These are phyloP conservation scores for Nicotiana attenuata DNA, from an alignment of 257 asterid genomes.

Conservation along the genomic window DNA sequence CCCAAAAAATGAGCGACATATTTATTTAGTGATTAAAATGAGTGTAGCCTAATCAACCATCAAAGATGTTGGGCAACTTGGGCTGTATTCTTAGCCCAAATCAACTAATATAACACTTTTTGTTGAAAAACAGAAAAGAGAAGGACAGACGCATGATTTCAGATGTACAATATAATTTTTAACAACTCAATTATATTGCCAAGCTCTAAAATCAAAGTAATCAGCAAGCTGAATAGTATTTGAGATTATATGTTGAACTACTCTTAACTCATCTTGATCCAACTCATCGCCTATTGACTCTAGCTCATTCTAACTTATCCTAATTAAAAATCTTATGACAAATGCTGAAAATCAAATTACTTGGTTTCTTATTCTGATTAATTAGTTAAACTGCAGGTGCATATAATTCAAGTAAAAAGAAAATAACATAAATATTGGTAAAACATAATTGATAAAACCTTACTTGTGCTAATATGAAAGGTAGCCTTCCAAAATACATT, in stretches of 20 bases:
- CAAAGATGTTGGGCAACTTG: not conserved
- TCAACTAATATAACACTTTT: not conserved
- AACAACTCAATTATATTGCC: not conserved
- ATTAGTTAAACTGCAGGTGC: not conserved
- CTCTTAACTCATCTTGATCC: not conserved
- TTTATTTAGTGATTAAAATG: too few species aligned
- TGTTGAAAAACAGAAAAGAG: not conserved
- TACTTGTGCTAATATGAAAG: slow-evolving; percentile 56
- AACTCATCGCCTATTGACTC: not conserved
- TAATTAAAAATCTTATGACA: too few species aligned
- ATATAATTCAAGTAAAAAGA: not conserved
- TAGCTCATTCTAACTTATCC: too few species aligned
- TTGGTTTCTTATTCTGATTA: not conserved
- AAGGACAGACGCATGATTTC: not conserved
- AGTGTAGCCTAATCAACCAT: not conserved
- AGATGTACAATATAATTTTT: not conserved
- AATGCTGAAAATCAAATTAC: not conserved
- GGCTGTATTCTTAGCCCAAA: not conserved
- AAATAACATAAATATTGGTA: not conserved
- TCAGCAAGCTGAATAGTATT: not conserved
- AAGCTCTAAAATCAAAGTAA: not conserved
- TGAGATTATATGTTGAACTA: not conserved
- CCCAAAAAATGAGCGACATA: not conserved
- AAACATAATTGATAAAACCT: not conserved
- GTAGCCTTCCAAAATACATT: slow-evolving; percentile 45